Evolutionary conservation across 2,329 filamentous ascomycete genomes (phyloP).

Genomic region (Monosporascus sp.): DNA sequence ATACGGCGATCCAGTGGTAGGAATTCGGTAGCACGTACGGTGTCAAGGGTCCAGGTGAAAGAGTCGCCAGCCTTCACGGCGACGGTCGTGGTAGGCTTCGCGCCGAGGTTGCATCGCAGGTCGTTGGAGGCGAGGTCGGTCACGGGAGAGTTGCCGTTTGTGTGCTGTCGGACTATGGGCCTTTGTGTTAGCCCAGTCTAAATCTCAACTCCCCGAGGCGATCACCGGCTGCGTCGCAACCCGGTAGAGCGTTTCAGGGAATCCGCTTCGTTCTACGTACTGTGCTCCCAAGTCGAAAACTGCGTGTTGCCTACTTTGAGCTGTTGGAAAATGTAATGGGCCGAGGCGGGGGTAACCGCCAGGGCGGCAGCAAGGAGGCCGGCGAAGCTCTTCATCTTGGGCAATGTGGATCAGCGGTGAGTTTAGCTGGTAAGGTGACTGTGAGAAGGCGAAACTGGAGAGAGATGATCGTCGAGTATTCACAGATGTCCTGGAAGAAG

Average conservation of each 20-base stretch:
- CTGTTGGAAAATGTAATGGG: constrained; percentile 39
- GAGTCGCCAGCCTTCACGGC: constrained; percentile 31
- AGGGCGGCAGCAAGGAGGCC: constrained; percentile 26
- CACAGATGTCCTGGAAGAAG: background rate
- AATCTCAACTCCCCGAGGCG: too few relatives aligned
- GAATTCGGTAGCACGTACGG: constrained; percentile 9
- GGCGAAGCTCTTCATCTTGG: constrained; percentile 27
- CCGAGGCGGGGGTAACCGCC: constrained; percentile 27
- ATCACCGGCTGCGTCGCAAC: too few relatives aligned
- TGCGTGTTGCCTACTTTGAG: constrained; percentile 27
- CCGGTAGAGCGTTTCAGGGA: too few relatives aligned
- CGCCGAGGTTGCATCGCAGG: constrained; percentile 37
- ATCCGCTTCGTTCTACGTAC: constrained; percentile 10
- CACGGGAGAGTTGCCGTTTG: constrained; percentile 44
- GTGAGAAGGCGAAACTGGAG: too few relatives aligned
- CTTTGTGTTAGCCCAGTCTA: background rate
- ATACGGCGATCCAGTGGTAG: background rate
- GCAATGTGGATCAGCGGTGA: background rate
- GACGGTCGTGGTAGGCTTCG: constrained; percentile 27
- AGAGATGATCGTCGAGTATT: too few relatives aligned
- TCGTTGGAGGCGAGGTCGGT: constrained; percentile 35
- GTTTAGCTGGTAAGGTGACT: too few relatives aligned
- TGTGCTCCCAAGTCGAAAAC: constrained; percentile 32
- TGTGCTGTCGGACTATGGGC: constrained; percentile 36
- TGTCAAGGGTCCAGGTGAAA: constrained; percentile 34